Evolutionary conservation across 2,329 filamentous ascomycete species (phyloP).

Genomic region (Diaporthe sp.): DNA sequence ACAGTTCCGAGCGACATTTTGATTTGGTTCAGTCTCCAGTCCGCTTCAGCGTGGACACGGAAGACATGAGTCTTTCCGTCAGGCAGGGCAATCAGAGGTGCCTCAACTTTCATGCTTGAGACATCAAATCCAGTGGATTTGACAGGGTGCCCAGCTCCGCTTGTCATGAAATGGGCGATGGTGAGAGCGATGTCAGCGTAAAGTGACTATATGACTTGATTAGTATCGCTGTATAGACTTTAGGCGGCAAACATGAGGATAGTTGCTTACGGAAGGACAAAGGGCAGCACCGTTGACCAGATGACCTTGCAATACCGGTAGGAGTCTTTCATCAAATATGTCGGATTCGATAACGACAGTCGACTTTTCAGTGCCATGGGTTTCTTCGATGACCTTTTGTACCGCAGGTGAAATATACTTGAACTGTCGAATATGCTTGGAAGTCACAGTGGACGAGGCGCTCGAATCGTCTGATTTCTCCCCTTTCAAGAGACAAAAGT

Average conservation of each 20-base stretch:
- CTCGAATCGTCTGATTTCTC: background rate
- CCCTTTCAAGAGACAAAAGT: conserved; percentile 9
- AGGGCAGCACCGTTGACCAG: conserved; percentile 14
- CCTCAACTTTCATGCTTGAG: conserved; percentile 23
- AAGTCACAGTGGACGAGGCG: background rate
- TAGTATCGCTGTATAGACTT: background rate
- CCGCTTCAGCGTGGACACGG: background rate
- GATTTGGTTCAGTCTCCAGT: background rate
- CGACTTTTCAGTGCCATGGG: background rate
- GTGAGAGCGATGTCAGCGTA: conserved; percentile 30
- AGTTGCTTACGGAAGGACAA: conserved; percentile 4
- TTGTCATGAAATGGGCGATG: background rate
- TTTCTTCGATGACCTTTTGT: conserved; percentile 2
- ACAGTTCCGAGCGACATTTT: conserved; percentile 13
- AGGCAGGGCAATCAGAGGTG: conserved; percentile 7
- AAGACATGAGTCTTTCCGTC: background rate
- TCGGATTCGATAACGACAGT: background rate
- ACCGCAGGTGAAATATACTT: conserved; percentile 6
- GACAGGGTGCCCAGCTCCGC: background rate
- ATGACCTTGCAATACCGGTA: conserved; percentile 29
- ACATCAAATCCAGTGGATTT: background rate
- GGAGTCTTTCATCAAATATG: background rate
- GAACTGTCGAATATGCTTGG: background rate
- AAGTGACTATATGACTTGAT: background rate
- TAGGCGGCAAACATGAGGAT: background rate